Percentiles rank a stretch among this genome's conserved stretches.
These are phyloP conservation scores for Magnusiomyces paraingens DNA, from an alignment of 1,139 yeast genomes.

Conservation along the genomic window DNA sequence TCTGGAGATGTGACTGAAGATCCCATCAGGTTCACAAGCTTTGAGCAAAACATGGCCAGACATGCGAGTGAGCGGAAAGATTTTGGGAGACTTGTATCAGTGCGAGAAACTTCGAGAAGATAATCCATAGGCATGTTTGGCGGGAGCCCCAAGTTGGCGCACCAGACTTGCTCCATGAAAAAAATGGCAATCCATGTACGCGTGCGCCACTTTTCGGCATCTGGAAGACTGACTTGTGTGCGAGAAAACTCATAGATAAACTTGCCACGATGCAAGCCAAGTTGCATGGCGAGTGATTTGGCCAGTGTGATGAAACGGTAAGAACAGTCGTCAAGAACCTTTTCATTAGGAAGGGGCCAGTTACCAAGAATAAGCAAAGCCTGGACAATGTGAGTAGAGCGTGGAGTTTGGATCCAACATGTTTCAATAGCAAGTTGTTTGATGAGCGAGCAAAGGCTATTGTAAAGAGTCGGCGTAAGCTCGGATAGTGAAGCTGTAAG, in stretches of 20 bases:
- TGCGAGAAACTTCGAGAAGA: conserved; percentile 68
- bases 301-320: conserved; percentile 86
- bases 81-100: conserved; percentile 59
- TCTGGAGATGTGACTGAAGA: conserved; percentile 83
- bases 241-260: conserved; percentile 87
- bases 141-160: conserved; percentile 80
- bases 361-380: conserved; percentile 73
- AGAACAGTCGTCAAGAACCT: conserved; percentile 86
- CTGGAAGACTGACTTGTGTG: conserved; percentile 81
- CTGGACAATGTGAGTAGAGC: conserved; percentile 90
- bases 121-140: conserved; percentile 83
- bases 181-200: conserved; percentile 87
- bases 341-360: conserved; percentile 94
- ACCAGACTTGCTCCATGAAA: conserved; percentile 87
- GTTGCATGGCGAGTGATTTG: conserved; percentile 72
- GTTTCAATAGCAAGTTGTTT: conserved; percentile 87
- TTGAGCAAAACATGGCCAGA: conserved; percentile 76
- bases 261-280: conserved; percentile 91
- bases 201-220: conserved; percentile 92
- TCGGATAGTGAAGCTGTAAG: conserved; percentile 80
- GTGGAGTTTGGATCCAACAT: conserved; percentile 88
- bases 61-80: conserved; percentile 68
- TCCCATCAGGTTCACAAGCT: conserved; percentile 81
- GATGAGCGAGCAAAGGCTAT: conserved; percentile 66
- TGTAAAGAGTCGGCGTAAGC: conserved; percentile 78